phyloP scores from a whole-genome alignment of 176 grass and related monocot species.

The Saccharum spontaneum region DNA sequence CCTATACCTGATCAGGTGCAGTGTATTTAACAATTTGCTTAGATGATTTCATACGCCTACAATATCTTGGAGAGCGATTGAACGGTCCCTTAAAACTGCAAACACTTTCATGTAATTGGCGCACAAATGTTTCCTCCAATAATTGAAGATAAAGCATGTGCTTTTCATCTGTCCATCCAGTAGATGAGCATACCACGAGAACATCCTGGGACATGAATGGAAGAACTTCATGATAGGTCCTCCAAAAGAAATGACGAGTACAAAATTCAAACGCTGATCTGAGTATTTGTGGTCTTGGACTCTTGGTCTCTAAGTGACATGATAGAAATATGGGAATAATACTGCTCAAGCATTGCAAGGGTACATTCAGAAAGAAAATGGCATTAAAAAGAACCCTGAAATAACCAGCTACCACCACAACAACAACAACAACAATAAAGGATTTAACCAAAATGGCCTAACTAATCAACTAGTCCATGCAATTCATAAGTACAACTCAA shows the following conservation, averaged over 20 bases:
- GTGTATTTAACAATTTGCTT: conserved; percentile 29
- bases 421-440: background rate
- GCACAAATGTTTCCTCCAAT: conserved; percentile 73
- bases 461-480: background rate
- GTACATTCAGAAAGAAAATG: background rate
- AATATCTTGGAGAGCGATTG: conserved; percentile 30
- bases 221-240: conserved; percentile 17
- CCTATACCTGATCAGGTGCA: conserved; percentile 39
- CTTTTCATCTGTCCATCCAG: conserved; percentile 83
- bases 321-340: background rate
- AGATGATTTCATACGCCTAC: conserved; percentile 27
- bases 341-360: background rate
- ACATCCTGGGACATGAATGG: conserved; percentile 43
- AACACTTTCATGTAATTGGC: conserved; percentile 44
- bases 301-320: background rate
- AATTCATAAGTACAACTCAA: background rate
- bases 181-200: conserved; percentile 43
- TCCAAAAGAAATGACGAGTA: background rate
- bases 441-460: background rate
- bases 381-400: background rate
- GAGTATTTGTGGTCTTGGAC: background rate
- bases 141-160: conserved; percentile 77
- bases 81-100: conserved; percentile 44
- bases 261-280: conserved; percentile 19
- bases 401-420: background rate